Evolutionary conservation across 1,284 basidiomycete species (phyloP).

Genomic region (Butyriboletus pseudospeciosus): DNA sequence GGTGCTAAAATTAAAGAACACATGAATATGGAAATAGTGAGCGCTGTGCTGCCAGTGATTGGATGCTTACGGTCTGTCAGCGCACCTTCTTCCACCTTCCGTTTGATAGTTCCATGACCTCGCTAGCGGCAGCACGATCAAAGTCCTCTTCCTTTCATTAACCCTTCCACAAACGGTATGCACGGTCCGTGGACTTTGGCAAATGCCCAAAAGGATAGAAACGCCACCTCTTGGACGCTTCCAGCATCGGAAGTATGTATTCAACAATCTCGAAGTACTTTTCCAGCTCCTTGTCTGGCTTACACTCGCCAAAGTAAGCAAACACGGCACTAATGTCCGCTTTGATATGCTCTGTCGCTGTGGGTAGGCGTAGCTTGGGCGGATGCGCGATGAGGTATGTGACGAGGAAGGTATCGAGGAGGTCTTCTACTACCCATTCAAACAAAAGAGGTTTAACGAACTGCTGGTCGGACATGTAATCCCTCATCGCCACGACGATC

Average conservation of each 20-base stretch:
- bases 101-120: constrained; percentile 91
- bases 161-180: constrained; percentile 82
- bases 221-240: constrained; percentile 91
- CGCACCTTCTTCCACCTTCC: constrained; percentile 87
- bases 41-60: neutral
- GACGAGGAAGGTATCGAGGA: constrained; percentile 88
- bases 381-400: constrained; percentile 85
- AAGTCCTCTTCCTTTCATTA: constrained; percentile 91
- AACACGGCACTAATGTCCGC: constrained; percentile 78
- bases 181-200: constrained; percentile 96
- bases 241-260: constrained; percentile 78
- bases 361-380: constrained; percentile 85
- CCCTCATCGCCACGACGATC: constrained; percentile 92
- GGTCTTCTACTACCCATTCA: constrained; percentile 89
- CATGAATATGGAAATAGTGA: constrained; percentile 5
- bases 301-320: constrained; percentile 78
- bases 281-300: constrained; percentile 78
- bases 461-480: constrained; percentile 88
- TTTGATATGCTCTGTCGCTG: constrained; percentile 76
- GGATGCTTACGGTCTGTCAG: constrained; percentile 73
- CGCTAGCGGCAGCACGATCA: constrained; percentile 80
- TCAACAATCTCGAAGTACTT: constrained; percentile 84
- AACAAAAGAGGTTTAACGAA: constrained; percentile 90
- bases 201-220: constrained; percentile 94
- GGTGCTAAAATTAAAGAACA: constrained; percentile 42